A percentile compares a stretch with the other conserved stretches of the same genome.
Evolutionary conservation across 176 grass and related monocot genomes (phyloP).

Genomic region (Hsuehochloa calcarea): DNA sequence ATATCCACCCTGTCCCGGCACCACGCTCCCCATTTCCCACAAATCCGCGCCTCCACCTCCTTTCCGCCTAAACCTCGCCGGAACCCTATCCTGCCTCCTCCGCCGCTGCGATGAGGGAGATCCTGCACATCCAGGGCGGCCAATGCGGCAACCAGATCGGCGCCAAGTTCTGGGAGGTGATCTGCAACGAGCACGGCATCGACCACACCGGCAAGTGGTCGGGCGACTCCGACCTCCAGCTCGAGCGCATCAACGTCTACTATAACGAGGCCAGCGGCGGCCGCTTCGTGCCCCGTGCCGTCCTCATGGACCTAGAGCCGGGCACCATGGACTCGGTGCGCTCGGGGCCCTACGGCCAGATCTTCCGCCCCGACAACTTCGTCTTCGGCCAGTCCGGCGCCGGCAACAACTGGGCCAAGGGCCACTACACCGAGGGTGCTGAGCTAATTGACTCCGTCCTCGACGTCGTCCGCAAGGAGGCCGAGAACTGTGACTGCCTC

Average conservation of each 20-base stretch:
- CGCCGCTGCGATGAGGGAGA: conserved; percentile 68
- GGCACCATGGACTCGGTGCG: conserved; percentile 88
- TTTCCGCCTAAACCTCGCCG: conserved; percentile 21
- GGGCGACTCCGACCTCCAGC: conserved; percentile 71
- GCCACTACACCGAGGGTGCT: conserved; percentile 92
- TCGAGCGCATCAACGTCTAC: conserved; percentile 97
- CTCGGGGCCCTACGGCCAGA: conserved; percentile 69
- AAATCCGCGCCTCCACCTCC: background rate
- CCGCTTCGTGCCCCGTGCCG: conserved; percentile 70
- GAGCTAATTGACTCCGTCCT: conserved; percentile 93
- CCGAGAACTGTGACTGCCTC: conserved; percentile 90
- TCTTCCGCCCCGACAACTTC: conserved; percentile 96
- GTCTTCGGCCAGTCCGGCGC: conserved; percentile 88
- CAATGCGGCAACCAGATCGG: conserved; percentile 98
- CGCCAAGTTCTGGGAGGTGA: conserved; percentile 96
- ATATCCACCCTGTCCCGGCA: too few relatives aligned
- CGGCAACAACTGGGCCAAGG: conserved; percentile 95
- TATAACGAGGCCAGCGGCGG: conserved; percentile 82
- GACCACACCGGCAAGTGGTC: conserved; percentile 63
- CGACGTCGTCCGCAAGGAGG: conserved; percentile 93
- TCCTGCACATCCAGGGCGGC: conserved; percentile 91
- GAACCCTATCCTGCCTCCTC: background rate
- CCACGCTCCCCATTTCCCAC: background rate
- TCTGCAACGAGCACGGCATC: conserved; percentile 95
- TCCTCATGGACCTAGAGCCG: conserved; percentile 96